phyloP scores from a whole-genome alignment of 106 monocot species.

The Dendrobium catenatum region DNA sequence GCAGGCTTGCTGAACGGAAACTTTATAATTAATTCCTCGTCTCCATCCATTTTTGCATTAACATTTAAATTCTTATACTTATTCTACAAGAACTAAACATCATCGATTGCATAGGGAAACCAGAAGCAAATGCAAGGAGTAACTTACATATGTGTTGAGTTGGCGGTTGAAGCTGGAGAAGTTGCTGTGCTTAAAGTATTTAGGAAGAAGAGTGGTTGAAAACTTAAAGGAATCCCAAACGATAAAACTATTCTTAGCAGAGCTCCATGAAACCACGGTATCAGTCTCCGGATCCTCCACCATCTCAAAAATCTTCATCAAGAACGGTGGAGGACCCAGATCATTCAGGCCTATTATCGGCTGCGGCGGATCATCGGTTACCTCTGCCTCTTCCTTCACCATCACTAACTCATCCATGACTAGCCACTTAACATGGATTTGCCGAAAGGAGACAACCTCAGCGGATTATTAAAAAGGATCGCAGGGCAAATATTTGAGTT shows the following conservation, averaged over 20 bases:
- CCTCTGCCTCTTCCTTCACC: conserved; percentile 24
- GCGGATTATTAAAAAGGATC: too few species aligned
- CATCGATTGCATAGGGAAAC: neutral
- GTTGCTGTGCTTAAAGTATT: conserved; percentile 2
- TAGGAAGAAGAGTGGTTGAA: conserved; percentile 41
- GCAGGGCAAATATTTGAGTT: too few species aligned
- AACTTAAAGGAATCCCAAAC: conserved; percentile 58
- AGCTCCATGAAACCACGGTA: conserved; percentile 54
- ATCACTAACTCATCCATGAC: conserved; percentile 7
- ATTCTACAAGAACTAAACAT: too few species aligned
- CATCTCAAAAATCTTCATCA: conserved; percentile 70
- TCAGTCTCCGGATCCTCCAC: conserved; percentile 59
- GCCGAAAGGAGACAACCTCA: too few species aligned
- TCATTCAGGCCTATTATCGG: conserved; percentile 29
- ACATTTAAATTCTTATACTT: too few species aligned
- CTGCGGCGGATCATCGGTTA: conserved; percentile 11
- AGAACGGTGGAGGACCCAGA: conserved; percentile 42
- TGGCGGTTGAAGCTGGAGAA: conserved; percentile 4
- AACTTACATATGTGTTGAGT: conserved; percentile 1
- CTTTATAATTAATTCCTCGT: too few species aligned
- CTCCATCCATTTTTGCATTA: too few species aligned
- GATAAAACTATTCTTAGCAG: conserved; percentile 51
- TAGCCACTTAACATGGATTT: neutral
- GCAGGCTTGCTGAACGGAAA: too few species aligned
- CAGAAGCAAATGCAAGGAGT: neutral